Evolutionary conservation across 1,284 basidiomycete genomes (phyloP).

Genomic region (Phlebopus sp.): DNA sequence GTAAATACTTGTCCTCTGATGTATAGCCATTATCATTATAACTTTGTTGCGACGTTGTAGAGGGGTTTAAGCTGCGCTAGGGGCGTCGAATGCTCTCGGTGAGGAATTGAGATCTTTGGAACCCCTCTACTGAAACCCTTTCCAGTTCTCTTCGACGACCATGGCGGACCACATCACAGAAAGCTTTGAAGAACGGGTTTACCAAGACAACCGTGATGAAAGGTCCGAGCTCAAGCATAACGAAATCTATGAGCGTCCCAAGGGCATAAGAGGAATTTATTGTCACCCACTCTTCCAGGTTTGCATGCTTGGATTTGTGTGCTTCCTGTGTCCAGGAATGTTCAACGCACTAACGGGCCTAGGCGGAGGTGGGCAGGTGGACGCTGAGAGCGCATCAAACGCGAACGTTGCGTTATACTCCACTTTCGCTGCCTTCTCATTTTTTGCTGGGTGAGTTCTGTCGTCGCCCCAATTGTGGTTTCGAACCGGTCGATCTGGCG

Average conservation of each 20-base stretch:
- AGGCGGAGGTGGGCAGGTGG: slow-evolving; percentile 69
- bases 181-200: not conserved
- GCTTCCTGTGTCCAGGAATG: slow-evolving; percentile 39
- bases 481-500: not conserved
- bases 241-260: slow-evolving; percentile 28
- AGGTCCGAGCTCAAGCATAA: slow-evolving; percentile 18
- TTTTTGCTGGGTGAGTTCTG: slow-evolving; percentile 37
- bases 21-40: slow-evolving; percentile 28
- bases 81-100: not conserved
- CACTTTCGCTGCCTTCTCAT: slow-evolving; percentile 58
- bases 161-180: not conserved
- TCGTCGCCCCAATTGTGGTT: not conserved
- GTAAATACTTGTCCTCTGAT: slow-evolving; percentile 8
- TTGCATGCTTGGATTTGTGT: slow-evolving; percentile 41
- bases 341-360: slow-evolving; percentile 45
- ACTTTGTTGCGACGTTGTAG: slow-evolving; percentile 1
- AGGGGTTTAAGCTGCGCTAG: not conserved
- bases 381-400: slow-evolving; percentile 58
- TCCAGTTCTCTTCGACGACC: not conserved
- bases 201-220: slow-evolving; percentile 18
- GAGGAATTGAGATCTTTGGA: not conserved
- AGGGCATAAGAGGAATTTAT: slow-evolving; percentile 34
- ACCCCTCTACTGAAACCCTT: not conserved
- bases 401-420: slow-evolving; percentile 66
- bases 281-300: slow-evolving; percentile 37